Conservation (phyloP, 1,284 basidiomycete genomes). For the Thecaphora thlaspeos region DNA sequence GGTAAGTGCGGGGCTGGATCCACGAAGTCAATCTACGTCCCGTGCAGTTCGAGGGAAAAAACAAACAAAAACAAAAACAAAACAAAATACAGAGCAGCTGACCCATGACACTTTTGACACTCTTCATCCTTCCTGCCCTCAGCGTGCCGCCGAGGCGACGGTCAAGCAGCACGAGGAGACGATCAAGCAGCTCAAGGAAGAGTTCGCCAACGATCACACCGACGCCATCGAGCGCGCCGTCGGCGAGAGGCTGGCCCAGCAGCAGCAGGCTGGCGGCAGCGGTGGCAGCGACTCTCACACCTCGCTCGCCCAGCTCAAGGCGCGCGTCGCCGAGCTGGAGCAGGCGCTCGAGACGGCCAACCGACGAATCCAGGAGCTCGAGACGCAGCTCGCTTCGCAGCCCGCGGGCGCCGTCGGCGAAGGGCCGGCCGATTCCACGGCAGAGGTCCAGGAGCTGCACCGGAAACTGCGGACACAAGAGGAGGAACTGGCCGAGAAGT, state of each 20-base stretch:
- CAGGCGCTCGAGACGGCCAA: conserved; percentile 32
- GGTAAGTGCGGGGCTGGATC: conserved; percentile 9
- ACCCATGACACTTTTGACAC: too few relatives aligned
- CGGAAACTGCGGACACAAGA: conserved; percentile 17
- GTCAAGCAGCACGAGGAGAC: conserved; percentile 37
- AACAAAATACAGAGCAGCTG: too few relatives aligned
- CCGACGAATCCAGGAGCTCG: conserved; percentile 28
- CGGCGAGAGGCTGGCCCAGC: conserved; percentile 18
- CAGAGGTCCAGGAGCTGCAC: conserved; percentile 27
- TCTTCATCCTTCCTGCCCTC: too few relatives aligned
- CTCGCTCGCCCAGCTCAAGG: conserved; percentile 16
- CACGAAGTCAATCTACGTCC: too few relatives aligned
- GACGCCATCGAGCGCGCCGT: conserved; percentile 43
- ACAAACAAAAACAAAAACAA: too few relatives aligned
- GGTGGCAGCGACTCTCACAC: conserved; percentile 8
- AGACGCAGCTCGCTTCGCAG: conserved; percentile 19
- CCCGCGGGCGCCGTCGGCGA: too few relatives aligned
- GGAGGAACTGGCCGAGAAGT: conserved; percentile 24
- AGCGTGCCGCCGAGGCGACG: conserved; percentile 35
- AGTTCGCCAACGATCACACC: conserved; percentile 37
- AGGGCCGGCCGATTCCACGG: neutral
- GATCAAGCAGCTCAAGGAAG: conserved; percentile 29
- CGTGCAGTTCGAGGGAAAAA: too few relatives aligned
- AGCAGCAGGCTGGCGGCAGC: conserved; percentile 1
- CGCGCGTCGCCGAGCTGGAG: conserved; percentile 48